Evolutionary conservation across 2,329 filamentous ascomycete genomes (phyloP), one percentile per base, ranked within the genome.

Genomic region (Talaromyces sp.): DNA sequence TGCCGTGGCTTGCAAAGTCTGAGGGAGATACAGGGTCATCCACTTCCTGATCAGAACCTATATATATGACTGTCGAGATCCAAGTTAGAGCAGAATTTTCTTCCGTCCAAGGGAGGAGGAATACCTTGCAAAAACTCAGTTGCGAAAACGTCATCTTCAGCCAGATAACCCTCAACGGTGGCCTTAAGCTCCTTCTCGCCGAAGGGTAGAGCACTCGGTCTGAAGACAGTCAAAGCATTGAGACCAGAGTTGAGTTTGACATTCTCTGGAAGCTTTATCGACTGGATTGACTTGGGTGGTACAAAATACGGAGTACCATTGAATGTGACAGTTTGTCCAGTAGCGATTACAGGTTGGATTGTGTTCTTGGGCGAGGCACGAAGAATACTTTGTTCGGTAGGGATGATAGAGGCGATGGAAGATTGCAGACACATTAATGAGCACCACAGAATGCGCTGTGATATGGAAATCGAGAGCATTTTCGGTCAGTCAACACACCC

Each of bases 141-240:
- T 9, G 56, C 18, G 18, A 58, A 58, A 28, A 58, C 39, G 46
- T 58, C 56, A 33, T 58, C 56, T 46, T 58, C 25, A 33, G 5
- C 1, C 9, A 58, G 8, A 35, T 58, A 58, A 7, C 25, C 3
- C n/a, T 44, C 39, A 46, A 58, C 56, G 8, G 39, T 11, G 23
- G 16, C 28, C 11, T 44, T 39, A 21, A 58, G 39, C 23, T 58
- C 39, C 46, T 46, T 16, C 39, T n/a, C 9, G 4, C 37, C 21
- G 25, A 58, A 58, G 35, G 56, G 39, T 8, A 58, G n/a, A 33
- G 5, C 25, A 46, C 12, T 40, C n/a, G 39, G 56, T 12, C 28
- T 58, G 39, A 58, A 58, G 8, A 58, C 56, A 11, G 56, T 58
- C 56, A 58, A 35, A 21, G 56, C 25, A 31, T 21, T 58, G 16